Evolutionary conservation across 2,329 filamentous ascomycete genomes (phyloP).

Genomic region (Arthrinium phaeospermum): DNA sequence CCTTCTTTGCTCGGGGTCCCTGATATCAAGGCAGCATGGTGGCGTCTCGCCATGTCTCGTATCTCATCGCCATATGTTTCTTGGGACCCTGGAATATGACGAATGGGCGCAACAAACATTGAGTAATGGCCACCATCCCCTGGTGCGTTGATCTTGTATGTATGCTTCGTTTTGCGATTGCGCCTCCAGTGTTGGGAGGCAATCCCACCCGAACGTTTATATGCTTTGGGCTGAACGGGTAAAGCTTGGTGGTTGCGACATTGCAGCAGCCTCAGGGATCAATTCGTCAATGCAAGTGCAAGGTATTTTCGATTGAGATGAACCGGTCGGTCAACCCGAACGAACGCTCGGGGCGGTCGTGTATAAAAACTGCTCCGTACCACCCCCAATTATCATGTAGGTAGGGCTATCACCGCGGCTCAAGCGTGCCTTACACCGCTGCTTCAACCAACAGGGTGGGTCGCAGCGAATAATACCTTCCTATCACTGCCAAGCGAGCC

Average conservation of each 20-base stretch:
- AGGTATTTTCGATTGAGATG: background rate
- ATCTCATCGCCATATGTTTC: background rate
- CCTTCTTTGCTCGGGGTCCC: background rate
- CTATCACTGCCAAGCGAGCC: background rate
- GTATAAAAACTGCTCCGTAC: background rate
- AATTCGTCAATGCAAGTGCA: background rate
- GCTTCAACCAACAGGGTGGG: constrained; percentile 7
- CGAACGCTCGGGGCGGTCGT: background rate
- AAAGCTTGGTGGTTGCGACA: background rate
- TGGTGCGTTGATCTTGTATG: background rate
- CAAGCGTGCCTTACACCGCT: constrained; percentile 5
- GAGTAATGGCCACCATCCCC: background rate
- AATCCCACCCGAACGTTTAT: background rate
- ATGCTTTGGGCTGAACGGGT: background rate
- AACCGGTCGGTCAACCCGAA: constrained; percentile 5
- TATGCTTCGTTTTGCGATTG: background rate
- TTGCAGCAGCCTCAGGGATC: background rate
- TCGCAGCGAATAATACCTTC: constrained; percentile 3
- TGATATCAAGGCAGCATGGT: background rate
- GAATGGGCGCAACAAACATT: background rate
- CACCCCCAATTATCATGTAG: background rate
- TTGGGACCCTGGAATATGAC: background rate
- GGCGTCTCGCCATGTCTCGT: background rate
- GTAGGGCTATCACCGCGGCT: constrained; percentile 12
- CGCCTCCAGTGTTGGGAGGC: background rate